Evolutionary conservation across 768 basidiomycete genomes (phyloP).

Genomic region (Hericium erinaceus): DNA sequence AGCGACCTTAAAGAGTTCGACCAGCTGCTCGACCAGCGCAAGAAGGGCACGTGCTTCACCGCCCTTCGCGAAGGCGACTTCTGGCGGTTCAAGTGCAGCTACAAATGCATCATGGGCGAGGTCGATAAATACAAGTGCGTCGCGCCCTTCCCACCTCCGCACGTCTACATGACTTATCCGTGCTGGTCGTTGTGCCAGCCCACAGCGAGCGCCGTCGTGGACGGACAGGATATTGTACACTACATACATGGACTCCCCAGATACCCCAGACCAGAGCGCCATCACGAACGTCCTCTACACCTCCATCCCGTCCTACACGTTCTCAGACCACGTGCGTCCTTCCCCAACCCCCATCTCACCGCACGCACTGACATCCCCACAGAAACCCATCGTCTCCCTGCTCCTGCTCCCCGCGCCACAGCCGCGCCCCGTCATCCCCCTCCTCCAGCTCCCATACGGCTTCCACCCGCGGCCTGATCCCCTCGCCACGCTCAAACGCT

Average conservation of each 20-base stretch:
- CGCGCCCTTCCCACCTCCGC: background rate
- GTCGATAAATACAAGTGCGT: constrained; percentile 75
- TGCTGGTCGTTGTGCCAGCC: constrained; percentile 25
- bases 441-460: constrained; percentile 39
- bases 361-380: constrained; percentile 6
- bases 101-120: constrained; percentile 77
- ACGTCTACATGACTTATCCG: background rate
- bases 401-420: constrained; percentile 47
- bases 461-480: constrained; percentile 50
- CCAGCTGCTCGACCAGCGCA: constrained; percentile 55
- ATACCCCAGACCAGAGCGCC: constrained; percentile 37
- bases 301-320: constrained; percentile 72
- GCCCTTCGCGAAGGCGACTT: constrained; percentile 82
- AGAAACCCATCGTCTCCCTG: constrained; percentile 85
- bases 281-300: constrained; percentile 69
- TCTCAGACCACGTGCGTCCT: constrained; percentile 77
- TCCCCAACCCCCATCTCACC: background rate
- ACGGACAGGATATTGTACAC: constrained; percentile 89
- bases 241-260: constrained; percentile 57
- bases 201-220: constrained; percentile 78
- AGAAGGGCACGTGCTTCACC: constrained; percentile 56
- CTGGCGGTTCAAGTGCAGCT: constrained; percentile 81
- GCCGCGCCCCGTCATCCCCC: constrained; percentile 24
- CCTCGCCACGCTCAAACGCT: constrained; percentile 44
- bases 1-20: constrained; percentile 63